Base-by-base conservation (phyloP, 345 rosid species). In the Arabis alpina region DNA sequence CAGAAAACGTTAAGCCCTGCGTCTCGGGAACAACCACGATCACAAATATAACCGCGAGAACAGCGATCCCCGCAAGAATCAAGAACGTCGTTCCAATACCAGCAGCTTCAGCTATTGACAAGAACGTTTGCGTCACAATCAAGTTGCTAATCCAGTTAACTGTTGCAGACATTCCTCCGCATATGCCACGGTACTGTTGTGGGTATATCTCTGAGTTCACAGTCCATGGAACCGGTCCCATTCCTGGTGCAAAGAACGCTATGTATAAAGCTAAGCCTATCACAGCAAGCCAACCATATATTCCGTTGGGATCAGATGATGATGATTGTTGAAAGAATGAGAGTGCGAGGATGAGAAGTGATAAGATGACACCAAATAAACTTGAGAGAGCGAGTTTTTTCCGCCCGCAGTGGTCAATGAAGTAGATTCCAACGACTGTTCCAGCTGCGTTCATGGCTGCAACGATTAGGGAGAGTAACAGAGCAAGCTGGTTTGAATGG, bases 171-270 rank as follows among this genome's bases (percentile, higher is more conserved):
- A 94, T 89, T 4, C 99, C 97, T 4, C 99, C 98, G 1, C 98
- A 91, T 34, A 86, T 82, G 45, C 96, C 97, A 39, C 98, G 75
- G 66, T 86, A 91, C 36, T 86, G 89, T 77, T 89, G 88, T 0
- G 98, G 98, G 59, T 93, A 93, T 79, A 89, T 80, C 86, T 93
- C 98, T 0, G 98, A 87, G 84, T 91, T 93, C 34, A 93, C 88
- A 0, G 97, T 89, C 99, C 99, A 94, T 8, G 99, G 99, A 23
- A 94, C 99, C 2, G 97, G 96, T 76, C 99, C 99, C 99, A 94
- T 94, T 64, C 99, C 99, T 0, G 99, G 99, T 28, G 99, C 65
- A 71, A 91, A 94, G 82, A 85, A 91, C 12, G 90, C 86, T 44
- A 94, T 94, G 76, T 94, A 94, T 25, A 94, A 61, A 37, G 90